Conservation (phyloP, 176 grass and related monocot species). For the Bonia amplexicaulis region DNA sequence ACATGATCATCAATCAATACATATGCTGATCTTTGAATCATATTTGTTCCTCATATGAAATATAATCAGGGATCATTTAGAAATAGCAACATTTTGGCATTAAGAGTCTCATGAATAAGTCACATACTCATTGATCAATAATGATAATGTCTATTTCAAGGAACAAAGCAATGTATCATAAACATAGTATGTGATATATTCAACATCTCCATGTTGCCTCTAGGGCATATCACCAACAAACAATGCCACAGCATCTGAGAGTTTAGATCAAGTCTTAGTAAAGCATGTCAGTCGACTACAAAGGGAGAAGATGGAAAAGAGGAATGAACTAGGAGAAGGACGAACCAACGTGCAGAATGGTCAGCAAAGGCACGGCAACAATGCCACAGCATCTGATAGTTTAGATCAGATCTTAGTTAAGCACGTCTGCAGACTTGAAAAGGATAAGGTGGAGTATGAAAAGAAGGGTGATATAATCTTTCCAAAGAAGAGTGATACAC, state of each 20-base stretch:
- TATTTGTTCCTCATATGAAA: no score
- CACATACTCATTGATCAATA: no score
- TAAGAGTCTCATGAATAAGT: no score
- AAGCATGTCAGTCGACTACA: slow-evolving; percentile 54
- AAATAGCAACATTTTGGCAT: no score
- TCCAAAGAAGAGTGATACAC: slow-evolving; percentile 11
- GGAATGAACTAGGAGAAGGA: not conserved
- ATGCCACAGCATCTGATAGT: slow-evolving; percentile 11
- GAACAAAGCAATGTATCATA: no score
- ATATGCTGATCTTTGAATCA: no score
- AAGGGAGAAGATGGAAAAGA: slow-evolving; percentile 43
- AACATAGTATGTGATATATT: no score
- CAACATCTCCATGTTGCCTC: no score
- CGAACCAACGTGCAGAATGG: not conserved
- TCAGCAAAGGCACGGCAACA: not conserved
- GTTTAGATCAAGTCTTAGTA: slow-evolving; percentile 62
- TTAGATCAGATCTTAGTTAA: slow-evolving; percentile 69
- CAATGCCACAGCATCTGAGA: slow-evolving; percentile 1
- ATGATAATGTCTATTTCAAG: no score
- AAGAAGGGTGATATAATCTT: slow-evolving; percentile 6
- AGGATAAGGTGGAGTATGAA: slow-evolving; percentile 39
- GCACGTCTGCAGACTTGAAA: slow-evolving; percentile 56
- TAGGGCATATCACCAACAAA: no score
- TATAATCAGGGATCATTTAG: no score
- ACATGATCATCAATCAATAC: no score